Evolutionary conservation across 139 green algal genomes (phyloP).

Genomic region (Chlamydomonas sp.): DNA sequence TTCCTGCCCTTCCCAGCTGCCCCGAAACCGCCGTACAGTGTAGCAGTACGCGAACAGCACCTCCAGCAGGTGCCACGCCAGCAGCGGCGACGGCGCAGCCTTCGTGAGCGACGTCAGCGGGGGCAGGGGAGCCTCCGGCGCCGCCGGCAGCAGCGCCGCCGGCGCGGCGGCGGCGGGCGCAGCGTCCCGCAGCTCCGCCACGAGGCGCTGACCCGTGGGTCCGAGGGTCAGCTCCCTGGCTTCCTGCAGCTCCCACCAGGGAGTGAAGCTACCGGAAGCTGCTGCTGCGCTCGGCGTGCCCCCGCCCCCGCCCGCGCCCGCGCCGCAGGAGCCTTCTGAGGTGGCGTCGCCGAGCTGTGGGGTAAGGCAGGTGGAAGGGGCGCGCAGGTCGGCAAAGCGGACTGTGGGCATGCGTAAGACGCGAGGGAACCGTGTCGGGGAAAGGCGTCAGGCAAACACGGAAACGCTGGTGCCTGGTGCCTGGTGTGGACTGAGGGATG

Average conservation of each 20-base stretch:
- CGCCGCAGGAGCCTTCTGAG: conserved; percentile 37
- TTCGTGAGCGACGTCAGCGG: conserved; percentile 50
- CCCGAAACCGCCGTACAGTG: conserved; percentile 61
- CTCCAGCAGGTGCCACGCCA: conserved; percentile 67
- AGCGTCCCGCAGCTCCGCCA: not conserved
- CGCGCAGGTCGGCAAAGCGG: no score
- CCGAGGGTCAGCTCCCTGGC: conserved; percentile 47
- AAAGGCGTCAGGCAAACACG: no score
- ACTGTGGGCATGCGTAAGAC: no score
- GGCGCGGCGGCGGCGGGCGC: not conserved
- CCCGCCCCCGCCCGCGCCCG: not conserved
- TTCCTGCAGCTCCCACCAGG: conserved; percentile 65
- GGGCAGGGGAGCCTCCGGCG: conserved; percentile 46
- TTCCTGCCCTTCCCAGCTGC: conserved; percentile 43
- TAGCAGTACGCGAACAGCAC: conserved; percentile 74
- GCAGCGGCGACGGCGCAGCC: conserved; percentile 57
- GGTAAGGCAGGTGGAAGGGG: no score
- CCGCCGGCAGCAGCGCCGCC: conserved; percentile 4
- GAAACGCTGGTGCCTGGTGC: no score
- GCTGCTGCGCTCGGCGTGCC: not conserved
- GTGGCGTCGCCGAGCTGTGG: no score
- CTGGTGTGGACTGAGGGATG: no score
- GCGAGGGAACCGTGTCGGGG: no score
- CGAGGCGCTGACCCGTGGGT: conserved; percentile 37
- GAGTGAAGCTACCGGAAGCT: conserved; percentile 43